phyloP scores from a whole-genome alignment of 129 eudicot genomes.

The Centella asiatica region DNA sequence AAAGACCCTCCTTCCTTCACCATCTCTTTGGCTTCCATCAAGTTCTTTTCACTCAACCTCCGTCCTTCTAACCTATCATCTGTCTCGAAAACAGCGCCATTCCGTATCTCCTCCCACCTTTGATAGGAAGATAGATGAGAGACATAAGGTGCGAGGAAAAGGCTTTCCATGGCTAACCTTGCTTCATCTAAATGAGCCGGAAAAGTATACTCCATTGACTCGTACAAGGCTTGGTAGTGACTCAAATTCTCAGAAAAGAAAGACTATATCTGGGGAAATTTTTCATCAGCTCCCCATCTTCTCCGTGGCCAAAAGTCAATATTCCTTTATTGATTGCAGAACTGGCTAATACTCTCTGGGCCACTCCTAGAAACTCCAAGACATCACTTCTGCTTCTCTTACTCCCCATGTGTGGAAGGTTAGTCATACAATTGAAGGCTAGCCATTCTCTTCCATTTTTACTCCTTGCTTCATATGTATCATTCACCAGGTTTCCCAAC shows the following conservation, averaged over 20 bases:
- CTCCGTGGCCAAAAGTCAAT: conserved; percentile 53
- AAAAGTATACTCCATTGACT: conserved; percentile 43
- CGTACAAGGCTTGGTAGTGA: conserved; percentile 41
- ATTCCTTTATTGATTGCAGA: conserved; percentile 28
- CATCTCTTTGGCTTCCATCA: conserved; percentile 48
- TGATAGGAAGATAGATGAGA: conserved; percentile 32
- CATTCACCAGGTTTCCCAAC: conserved; percentile 19
- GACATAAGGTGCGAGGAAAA: conserved; percentile 46
- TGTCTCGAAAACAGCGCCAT: conserved; percentile 2
- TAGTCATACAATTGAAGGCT: conserved; percentile 56
- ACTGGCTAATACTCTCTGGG: conserved; percentile 22
- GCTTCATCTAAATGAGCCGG: conserved; percentile 49
- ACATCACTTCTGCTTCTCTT: conserved; percentile 18
- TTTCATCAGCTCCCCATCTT: conserved; percentile 21
- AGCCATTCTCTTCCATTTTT: conserved; percentile 28
- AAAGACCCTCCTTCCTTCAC: conserved; percentile 33
- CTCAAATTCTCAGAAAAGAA: conserved; percentile 23
- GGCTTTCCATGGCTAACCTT: conserved; percentile 50
- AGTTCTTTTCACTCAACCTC: conserved; percentile 34
- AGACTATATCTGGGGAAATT: conserved; percentile 14
- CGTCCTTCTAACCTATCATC: conserved; percentile 26
- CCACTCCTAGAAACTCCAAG: conserved; percentile 29
- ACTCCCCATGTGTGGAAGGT: conserved; percentile 61
- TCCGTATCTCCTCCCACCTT: conserved; percentile 36
- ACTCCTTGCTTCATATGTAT: conserved; percentile 7